phyloP scores from a whole-genome alignment of 495 filamentous ascomycete genomes.

The Neurospora hispaniola region DNA sequence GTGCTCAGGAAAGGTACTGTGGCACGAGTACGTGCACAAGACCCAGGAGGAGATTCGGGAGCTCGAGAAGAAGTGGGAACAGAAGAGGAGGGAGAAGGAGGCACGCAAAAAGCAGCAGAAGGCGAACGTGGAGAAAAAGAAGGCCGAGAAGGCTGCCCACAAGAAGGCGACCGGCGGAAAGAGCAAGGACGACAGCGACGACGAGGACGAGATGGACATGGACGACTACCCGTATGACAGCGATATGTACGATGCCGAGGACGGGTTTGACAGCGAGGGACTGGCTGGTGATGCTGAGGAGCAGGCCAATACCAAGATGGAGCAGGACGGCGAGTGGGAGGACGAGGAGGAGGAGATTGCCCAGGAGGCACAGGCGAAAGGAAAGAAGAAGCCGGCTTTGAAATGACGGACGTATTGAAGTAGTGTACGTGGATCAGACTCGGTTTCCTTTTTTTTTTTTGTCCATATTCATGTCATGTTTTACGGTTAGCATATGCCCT shows the following conservation, averaged over 20 bases:
- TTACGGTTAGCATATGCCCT: neutral
- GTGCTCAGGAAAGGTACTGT: conserved; percentile 86
- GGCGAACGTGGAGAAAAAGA: conserved; percentile 82
- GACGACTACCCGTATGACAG: conserved; percentile 37
- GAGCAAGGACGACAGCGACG: conserved; percentile 46
- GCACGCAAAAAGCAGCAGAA: conserved; percentile 67
- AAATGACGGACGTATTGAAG: neutral
- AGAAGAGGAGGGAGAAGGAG: conserved; percentile 69
- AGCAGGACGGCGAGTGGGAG: conserved; percentile 43
- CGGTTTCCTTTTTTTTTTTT: neutral
- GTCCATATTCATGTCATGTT: neutral
- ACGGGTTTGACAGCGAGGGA: conserved; percentile 43
- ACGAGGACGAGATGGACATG: conserved; percentile 49
- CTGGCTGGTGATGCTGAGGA: conserved; percentile 49
- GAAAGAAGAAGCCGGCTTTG: neutral
- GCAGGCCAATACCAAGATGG: conserved; percentile 43
- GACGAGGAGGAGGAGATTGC: conserved; percentile 39
- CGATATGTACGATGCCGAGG: conserved; percentile 45
- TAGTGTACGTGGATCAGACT: conserved; percentile 1
- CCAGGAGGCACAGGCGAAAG: neutral
- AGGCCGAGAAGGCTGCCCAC: conserved; percentile 40
- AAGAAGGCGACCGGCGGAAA: conserved; percentile 39
- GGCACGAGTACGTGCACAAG: conserved; percentile 91
- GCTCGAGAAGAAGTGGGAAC: conserved; percentile 71
- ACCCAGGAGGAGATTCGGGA: conserved; percentile 61